Evolutionary conservation across 2,329 filamentous ascomycete species (phyloP).

Genomic region (Epichloe aotearoae): DNA sequence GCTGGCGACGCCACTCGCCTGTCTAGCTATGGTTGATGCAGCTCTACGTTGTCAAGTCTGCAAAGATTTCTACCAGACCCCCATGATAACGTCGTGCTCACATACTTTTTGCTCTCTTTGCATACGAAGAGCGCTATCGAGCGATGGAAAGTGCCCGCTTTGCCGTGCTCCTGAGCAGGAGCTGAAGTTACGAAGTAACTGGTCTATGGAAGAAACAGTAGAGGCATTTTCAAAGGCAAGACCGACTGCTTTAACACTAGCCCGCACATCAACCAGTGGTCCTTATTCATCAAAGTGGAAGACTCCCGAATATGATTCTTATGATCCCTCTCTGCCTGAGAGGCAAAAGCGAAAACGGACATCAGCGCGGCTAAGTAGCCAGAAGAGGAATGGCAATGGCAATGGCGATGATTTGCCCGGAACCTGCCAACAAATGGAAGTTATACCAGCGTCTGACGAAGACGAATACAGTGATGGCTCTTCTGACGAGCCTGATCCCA

Average conservation of each 20-base stretch:
- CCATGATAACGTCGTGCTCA: conserved; percentile 86
- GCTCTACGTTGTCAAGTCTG: conserved; percentile 90
- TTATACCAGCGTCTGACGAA: conserved; percentile 1
- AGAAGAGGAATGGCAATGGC: conserved; percentile 19
- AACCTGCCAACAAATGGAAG: not conserved
- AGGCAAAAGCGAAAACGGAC: conserved; percentile 38
- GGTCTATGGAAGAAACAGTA: conserved; percentile 73
- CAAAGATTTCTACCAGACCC: conserved; percentile 96
- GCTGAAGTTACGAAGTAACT: conserved; percentile 71
- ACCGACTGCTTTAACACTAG: conserved; percentile 48
- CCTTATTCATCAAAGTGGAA: conserved; percentile 38
- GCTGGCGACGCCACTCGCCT: conserved; percentile 55
- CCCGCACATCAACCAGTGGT: conserved; percentile 24
- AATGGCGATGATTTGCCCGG: conserved; percentile 3
- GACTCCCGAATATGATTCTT: conserved; percentile 18
- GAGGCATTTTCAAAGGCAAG: conserved; percentile 61
- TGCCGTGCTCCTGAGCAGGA: conserved; percentile 73
- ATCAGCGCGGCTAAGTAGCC: conserved; percentile 35
- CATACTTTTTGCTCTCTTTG: conserved; percentile 97
- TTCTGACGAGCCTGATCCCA: conserved; percentile 18
- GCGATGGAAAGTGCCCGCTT: conserved; percentile 76
- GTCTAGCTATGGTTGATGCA: conserved; percentile 61
- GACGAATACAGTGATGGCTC: conserved; percentile 14
- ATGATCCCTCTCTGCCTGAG: conserved; percentile 14
- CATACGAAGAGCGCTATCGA: conserved; percentile 72